phyloP scores from a whole-genome alignment of 495 filamentous ascomycete genomes.

The Penicillium longicatenatum region DNA sequence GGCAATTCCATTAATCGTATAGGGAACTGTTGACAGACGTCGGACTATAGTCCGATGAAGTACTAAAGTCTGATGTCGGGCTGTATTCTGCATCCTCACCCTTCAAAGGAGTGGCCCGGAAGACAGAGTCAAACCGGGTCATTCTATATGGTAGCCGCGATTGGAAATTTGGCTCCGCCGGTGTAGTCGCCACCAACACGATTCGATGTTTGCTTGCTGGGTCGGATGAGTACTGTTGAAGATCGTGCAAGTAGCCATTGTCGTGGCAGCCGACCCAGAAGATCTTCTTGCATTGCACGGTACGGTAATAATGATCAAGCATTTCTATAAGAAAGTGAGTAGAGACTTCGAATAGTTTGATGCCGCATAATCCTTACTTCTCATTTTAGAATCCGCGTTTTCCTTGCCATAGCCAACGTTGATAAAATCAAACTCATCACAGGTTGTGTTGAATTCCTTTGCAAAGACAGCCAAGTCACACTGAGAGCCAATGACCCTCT shows the following conservation, averaged over 20 bases:
- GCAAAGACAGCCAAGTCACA: slow-evolving; percentile 26
- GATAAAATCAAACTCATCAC: slow-evolving; percentile 19
- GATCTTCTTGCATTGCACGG: slow-evolving; percentile 18
- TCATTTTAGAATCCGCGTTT: slow-evolving; percentile 16
- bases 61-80: too few species aligned
- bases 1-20: too few species aligned
- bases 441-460: slow-evolving; percentile 13
- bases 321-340: slow-evolving; percentile 2
- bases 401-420: slow-evolving; percentile 19
- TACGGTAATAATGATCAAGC: slow-evolving; percentile 12
- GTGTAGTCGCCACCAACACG: slow-evolving; percentile 9
- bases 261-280: slow-evolving; percentile 22
- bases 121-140: slow-evolving; percentile 5
- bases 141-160: not conserved
- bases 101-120: not conserved
- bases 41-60: not conserved
- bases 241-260: slow-evolving; percentile 13
- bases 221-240: slow-evolving; percentile 6
- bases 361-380: slow-evolving; percentile 8
- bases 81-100: too few species aligned
- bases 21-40: too few species aligned
- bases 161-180: slow-evolving; percentile 1
- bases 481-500: not conserved
- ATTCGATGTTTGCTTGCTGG: not conserved
- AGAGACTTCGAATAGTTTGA: not conserved